Evolutionary conservation across 257 asterid species (phyloP).

Genomic region (Ajuga chamaepitys): DNA sequence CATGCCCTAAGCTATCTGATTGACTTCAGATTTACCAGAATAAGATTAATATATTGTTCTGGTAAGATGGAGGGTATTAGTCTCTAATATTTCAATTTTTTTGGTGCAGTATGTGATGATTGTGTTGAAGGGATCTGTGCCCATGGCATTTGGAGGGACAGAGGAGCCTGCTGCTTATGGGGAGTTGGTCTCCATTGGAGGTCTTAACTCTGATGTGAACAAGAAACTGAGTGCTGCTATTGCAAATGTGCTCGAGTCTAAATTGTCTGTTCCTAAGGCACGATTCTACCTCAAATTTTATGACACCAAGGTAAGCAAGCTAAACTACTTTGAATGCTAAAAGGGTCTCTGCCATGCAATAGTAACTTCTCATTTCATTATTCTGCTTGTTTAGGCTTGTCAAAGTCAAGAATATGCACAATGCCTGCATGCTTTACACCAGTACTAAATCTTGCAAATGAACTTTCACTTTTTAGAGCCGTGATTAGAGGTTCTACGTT

Average conservation of each 20-base stretch:
- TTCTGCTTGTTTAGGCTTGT: conserved; percentile 74
- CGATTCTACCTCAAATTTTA: conserved; percentile 90
- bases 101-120: conserved; percentile 82
- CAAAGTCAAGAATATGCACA: conserved; percentile 56
- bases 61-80: neutral
- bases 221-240: conserved; percentile 88
- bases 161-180: conserved; percentile 91
- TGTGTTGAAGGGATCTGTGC: conserved; percentile 90
- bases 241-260: conserved; percentile 65
- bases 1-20: too few species aligned
- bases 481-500: conserved; percentile 7
- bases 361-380: conserved; percentile 57
- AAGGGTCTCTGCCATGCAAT: conserved; percentile 5
- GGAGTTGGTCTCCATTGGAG: conserved; percentile 85
- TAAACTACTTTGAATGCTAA: conserved; percentile 3
- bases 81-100: neutral
- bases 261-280: conserved; percentile 68
- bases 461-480: conserved; percentile 34
- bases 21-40: neutral
- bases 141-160: conserved; percentile 88
- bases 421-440: conserved; percentile 23
- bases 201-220: conserved; percentile 68
- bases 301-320: conserved; percentile 63
- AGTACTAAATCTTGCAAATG: conserved; percentile 57
- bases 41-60: neutral